These are phyloP conservation scores for Colletotrichum sp. DNA, from an alignment of 2,329 filamentous ascomycete genomes.

Conservation along the genomic window DNA sequence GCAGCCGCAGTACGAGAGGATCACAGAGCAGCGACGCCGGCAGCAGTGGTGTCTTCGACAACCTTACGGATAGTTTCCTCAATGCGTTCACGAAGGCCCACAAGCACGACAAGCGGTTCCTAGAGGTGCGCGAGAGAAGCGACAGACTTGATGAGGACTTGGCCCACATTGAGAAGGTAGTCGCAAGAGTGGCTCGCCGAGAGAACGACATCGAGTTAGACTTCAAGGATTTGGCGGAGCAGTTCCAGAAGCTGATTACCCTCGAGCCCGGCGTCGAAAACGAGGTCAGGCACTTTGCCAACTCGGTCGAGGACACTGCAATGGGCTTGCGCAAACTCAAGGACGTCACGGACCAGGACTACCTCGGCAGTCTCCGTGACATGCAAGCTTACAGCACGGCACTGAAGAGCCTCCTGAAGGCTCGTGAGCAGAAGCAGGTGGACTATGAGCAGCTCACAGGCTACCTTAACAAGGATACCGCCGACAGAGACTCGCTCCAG, in stretches of 20 bases:
- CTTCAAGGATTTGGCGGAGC: constrained; percentile 86
- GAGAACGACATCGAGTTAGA: constrained; percentile 89
- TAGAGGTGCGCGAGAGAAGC: constrained; percentile 90
- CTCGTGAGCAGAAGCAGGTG: constrained; percentile 95
- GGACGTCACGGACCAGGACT: constrained; percentile 94
- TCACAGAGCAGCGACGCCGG: constrained; percentile 54
- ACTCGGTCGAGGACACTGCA: constrained; percentile 83
- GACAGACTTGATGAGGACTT: constrained; percentile 96
- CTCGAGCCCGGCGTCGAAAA: constrained; percentile 88
- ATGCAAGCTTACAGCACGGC: constrained; percentile 95
- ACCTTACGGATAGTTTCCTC: constrained; percentile 93
- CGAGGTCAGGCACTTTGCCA: constrained; percentile 84
- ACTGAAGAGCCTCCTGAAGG: constrained; percentile 86
- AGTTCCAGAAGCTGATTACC: constrained; percentile 91
- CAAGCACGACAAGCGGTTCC: constrained; percentile 92
- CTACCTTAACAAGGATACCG: constrained; percentile 89
- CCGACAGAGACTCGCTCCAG: constrained; percentile 81
- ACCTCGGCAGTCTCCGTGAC: constrained; percentile 88
- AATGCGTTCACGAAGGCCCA: constrained; percentile 97
- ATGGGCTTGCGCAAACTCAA: constrained; percentile 80
- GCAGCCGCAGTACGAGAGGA: constrained; percentile 71
- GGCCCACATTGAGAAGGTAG: constrained; percentile 92
- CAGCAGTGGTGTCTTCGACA: constrained; percentile 83
- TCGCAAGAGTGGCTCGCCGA: constrained; percentile 85
- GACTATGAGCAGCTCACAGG: constrained; percentile 96